Conservation (phyloP, 179 eudicot genomes). For the Beta lomatogona region DNA sequence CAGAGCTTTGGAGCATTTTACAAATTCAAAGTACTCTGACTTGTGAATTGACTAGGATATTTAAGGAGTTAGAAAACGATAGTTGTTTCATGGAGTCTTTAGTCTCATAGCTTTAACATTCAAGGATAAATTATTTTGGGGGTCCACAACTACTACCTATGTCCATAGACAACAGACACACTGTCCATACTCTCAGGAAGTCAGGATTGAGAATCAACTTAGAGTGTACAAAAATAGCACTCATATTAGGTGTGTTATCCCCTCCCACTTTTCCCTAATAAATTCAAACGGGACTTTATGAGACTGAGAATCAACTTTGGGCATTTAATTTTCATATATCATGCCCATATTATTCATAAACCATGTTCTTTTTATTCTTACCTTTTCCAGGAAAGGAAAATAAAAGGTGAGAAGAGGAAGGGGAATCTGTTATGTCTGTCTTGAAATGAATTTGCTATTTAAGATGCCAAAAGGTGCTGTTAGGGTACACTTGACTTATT, state of each 20-base stretch:
- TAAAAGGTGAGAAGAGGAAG: background rate
- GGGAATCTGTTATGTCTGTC: background rate
- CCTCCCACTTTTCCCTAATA: background rate
- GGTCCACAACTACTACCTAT: background rate
- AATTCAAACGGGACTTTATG: background rate
- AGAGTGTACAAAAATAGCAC: background rate
- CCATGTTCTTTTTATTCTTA: too few species aligned
- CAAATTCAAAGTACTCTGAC: background rate
- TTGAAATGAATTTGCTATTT: background rate
- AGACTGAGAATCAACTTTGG: background rate
- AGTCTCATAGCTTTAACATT: background rate
- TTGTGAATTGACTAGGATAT: background rate
- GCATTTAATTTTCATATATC: background rate
- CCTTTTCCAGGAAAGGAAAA: background rate
- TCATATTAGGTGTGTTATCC: background rate
- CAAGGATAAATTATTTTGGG: background rate
- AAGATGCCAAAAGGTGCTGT: background rate
- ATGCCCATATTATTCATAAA: background rate
- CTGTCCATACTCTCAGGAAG: background rate
- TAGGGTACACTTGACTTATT: constrained; percentile 2
- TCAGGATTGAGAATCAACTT: background rate
- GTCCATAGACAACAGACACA: background rate
- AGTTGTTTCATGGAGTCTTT: background rate
- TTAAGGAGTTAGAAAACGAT: background rate
- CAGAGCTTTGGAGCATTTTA: background rate